Evolutionary conservation across 805 yeast species (phyloP).

Genomic region (Candida coquimbonensis): DNA sequence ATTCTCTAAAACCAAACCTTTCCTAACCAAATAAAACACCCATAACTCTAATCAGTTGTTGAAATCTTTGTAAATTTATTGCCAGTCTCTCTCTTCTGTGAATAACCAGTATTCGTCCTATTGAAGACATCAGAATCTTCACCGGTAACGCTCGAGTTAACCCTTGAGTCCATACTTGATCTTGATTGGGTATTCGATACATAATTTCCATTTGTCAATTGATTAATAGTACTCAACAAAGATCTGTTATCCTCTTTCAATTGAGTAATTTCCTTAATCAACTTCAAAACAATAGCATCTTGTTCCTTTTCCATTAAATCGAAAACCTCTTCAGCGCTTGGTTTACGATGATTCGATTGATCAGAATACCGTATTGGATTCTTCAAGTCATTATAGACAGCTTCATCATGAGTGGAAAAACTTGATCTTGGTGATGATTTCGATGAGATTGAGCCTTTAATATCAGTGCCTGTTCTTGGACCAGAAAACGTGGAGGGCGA

Average conservation of each 20-base stretch:
- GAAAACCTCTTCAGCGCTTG: conserved; percentile 41
- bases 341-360: conserved; percentile 8
- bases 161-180: conserved; percentile 10
- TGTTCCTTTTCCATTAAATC: conserved; percentile 68
- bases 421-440: conserved; percentile 18
- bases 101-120: neutral
- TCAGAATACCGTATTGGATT: conserved; percentile 16
- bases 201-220: conserved; percentile 7
- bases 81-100: neutral
- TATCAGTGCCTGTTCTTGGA: neutral
- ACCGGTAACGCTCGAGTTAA: conserved; percentile 6
- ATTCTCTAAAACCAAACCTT: too few species aligned
- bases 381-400: conserved; percentile 4
- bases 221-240: conserved; percentile 23
- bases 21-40: too few species aligned
- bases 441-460: conserved; percentile 2
- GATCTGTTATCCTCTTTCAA: conserved; percentile 47
- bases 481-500: neutral
- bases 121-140: conserved; percentile 1
- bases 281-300: conserved; percentile 62
- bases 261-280: conserved; percentile 53
- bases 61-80: neutral
- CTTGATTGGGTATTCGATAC: conserved; percentile 4
- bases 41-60: neutral
- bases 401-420: conserved; percentile 5